Base-by-base conservation (phyloP, 2,329 filamentous ascomycete genomes). In the Sporothrix curviconia region DNA sequence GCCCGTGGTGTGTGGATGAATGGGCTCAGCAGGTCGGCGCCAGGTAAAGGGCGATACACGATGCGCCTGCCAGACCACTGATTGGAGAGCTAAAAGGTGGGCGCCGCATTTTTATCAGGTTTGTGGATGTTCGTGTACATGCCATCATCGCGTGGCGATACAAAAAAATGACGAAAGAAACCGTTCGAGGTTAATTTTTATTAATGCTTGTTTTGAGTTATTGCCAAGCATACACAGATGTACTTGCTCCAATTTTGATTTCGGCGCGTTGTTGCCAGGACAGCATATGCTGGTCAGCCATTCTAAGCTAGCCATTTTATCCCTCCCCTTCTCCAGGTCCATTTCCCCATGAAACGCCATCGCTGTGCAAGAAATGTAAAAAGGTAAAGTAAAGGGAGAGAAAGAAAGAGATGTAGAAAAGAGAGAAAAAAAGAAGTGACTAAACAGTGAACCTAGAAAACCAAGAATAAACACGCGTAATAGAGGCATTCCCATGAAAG, bases 1-100 rank as follows among this genome's bases (percentile, higher is more conserved):
- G n/a, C 8, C n/a, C 43, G 22, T 7, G 39, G 70, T 56, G 55
- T 70, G 40, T 73, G 71, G 71, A 64, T 72, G 60, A n/a, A 65
- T 73, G 32, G 70, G 70, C 17, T 63, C 62, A 47, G 68, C 70
- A 6, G 71, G 71, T 22, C 67, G 68, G 56, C 63, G 67, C 59
- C 71, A 73, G 62, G 67, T 73, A 55, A 64, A n/a, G 67, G 42
- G 70, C 67, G 32, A 73, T 74, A 19, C 65, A 69, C 55, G 69
- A 67, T 55, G 65, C 62, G 17, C 63, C 73, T 56, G 69, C 69
- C 6, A 58, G 66, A 22, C 66, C 65, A n/a, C n/a, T n/a, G n/a
- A n/a, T n/a, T 73, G 71, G 71, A 61, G 61, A 52, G 63, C 58
- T 47, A 73, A 72, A 62, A n/a, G n/a, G n/a, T n/a, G n/a, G n/a